Conservation (phyloP, 2,329 filamentous ascomycete species). For the Albophoma yamanashiensis region DNA sequence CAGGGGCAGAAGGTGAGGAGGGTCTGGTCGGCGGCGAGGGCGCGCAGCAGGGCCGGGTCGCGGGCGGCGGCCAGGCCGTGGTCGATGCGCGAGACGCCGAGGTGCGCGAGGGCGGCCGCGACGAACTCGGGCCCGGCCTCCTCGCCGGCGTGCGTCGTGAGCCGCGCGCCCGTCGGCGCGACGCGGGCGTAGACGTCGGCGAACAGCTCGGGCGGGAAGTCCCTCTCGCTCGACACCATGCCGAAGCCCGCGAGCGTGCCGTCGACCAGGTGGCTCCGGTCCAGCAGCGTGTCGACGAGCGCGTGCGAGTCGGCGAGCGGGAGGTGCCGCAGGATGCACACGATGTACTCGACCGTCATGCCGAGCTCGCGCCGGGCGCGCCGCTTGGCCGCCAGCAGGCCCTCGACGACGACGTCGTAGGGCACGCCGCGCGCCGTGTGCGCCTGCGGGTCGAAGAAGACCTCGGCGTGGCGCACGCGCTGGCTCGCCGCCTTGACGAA, state of each 20-base stretch:
- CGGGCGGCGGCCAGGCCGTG: conserved; percentile 37
- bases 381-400: conserved; percentile 48
- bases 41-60: conserved; percentile 33
- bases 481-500: conserved; percentile 53
- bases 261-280: conserved; percentile 27
- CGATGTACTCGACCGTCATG: conserved; percentile 55
- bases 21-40: conserved; percentile 44
- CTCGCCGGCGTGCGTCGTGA: conserved; percentile 69
- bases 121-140: conserved; percentile 63
- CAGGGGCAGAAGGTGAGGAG: conserved; percentile 64
- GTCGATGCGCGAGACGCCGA: conserved; percentile 59
- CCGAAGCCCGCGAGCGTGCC: conserved; percentile 51
- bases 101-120: conserved; percentile 46
- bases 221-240: conserved; percentile 54
- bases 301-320: conserved; percentile 45
- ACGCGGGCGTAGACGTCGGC: conserved; percentile 42
- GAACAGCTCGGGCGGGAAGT: conserved; percentile 49
- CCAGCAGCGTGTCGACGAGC: conserved; percentile 16
- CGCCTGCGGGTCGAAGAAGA: conserved; percentile 75
- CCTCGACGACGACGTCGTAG: conserved; percentile 53
- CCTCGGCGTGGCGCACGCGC: conserved; percentile 60
- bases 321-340: conserved; percentile 63
- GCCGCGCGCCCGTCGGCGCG: conserved; percentile 39
- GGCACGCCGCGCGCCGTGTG: conserved; percentile 53
- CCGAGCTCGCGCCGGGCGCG: conserved; percentile 51